Conservation (phyloP, 169 alveolate species). For the Plasmodium ovale region DNA sequence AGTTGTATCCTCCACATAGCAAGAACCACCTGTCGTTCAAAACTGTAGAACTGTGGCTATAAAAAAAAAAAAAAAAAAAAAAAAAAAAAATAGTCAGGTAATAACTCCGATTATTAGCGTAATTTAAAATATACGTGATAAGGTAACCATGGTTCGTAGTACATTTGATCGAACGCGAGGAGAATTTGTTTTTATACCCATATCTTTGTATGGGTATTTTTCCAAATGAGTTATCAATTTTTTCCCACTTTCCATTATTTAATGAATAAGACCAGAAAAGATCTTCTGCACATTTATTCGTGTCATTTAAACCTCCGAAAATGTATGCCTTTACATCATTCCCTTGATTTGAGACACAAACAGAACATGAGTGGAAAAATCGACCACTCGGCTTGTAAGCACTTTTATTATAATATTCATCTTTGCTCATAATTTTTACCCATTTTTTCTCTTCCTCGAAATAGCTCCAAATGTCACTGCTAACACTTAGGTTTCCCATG, state of each 20-base stretch:
- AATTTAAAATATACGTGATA: no score
- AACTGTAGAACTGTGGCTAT: slow-evolving; percentile 60
- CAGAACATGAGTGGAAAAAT: slow-evolving; percentile 71
- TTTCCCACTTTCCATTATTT: slow-evolving; percentile 67
- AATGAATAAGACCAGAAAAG: slow-evolving; percentile 68
- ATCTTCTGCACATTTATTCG: slow-evolving; percentile 58
- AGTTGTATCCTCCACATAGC: slow-evolving; percentile 67
- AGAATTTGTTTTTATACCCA: slow-evolving; percentile 32
- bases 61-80: slow-evolving; percentile 8
- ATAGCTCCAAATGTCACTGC: slow-evolving; percentile 50
- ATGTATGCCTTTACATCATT: slow-evolving; percentile 52
- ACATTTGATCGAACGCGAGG: background rate
- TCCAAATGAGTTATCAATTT: slow-evolving; percentile 35
- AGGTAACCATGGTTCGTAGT: no score
- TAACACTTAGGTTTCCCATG: slow-evolving; percentile 44
- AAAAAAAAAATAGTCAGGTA: background rate
- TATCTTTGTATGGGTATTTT: slow-evolving; percentile 34
- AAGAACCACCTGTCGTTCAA: slow-evolving; percentile 67
- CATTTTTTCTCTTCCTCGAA: slow-evolving; percentile 72
- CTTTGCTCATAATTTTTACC: slow-evolving; percentile 67
- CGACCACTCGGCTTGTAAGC: slow-evolving; percentile 40
- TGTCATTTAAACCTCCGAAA: slow-evolving; percentile 51
- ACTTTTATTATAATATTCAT: slow-evolving; percentile 39
- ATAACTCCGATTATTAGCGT: background rate
- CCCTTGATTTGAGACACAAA: slow-evolving; percentile 69